Percentiles rank a stretch among this genome's conserved stretches.
These are phyloP conservation scores for Cyclostephanos invisitatus DNA, from an alignment of 108 stramenopile species.

Conservation along the genomic window DNA sequence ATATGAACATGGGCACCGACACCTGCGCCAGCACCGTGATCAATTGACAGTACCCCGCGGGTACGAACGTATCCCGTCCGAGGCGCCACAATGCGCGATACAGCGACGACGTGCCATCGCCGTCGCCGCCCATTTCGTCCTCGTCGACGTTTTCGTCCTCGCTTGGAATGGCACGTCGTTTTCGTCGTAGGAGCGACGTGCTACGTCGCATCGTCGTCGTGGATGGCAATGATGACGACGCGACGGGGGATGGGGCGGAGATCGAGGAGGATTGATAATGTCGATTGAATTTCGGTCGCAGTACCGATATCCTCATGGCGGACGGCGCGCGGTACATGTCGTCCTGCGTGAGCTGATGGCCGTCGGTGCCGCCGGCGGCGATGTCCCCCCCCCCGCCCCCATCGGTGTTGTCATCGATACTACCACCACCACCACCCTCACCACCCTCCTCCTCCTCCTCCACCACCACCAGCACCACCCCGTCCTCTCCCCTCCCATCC, in stretches of 20 bases:
- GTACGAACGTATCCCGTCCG: slow-evolving; percentile 56
- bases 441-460: too few species aligned
- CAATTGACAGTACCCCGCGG: slow-evolving; percentile 74
- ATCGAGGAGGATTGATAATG: neutral
- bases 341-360: slow-evolving; percentile 15
- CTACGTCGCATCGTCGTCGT: too few species aligned
- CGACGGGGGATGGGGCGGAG: neutral
- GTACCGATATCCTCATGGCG: slow-evolving; percentile 7
- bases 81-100: slow-evolving; percentile 57
- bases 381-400: neutral
- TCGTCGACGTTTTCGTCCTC: too few species aligned
- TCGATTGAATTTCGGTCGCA: slow-evolving; percentile 21
- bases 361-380: slow-evolving; percentile 2
- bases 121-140: neutral
- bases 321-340: slow-evolving; percentile 32
- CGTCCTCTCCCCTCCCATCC: neutral
- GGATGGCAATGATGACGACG: neutral
- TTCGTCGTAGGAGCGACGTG: neutral
- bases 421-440: too few species aligned
- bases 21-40: slow-evolving; percentile 70
- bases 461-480: too few species aligned
- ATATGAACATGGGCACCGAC: slow-evolving; percentile 70
- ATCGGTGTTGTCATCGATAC: slow-evolving; percentile 7
- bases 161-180: neutral
- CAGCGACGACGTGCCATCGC: neutral